Percentiles rank a stretch among this genome's conserved stretches.
These are phyloP conservation scores for Paradendryphiella salina DNA, from an alignment of 2,329 filamentous ascomycete genomes.

Conservation along the genomic window DNA sequence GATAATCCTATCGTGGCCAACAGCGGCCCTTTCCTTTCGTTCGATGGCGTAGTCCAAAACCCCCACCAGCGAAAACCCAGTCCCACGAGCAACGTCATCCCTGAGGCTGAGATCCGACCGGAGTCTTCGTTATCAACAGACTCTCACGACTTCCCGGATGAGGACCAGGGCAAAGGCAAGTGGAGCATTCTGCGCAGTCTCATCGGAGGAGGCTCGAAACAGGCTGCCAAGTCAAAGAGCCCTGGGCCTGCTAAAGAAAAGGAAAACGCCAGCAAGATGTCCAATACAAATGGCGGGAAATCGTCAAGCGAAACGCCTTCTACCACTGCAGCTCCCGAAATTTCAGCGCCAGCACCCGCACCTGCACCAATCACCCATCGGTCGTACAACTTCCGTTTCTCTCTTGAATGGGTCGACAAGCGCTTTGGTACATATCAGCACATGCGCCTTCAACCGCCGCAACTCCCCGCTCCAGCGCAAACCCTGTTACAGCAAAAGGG, in stretches of 20 bases:
- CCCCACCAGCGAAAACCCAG: constrained; percentile 41
- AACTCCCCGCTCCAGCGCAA: constrained; percentile 72
- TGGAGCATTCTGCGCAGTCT: constrained; percentile 69
- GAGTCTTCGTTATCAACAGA: constrained; percentile 36
- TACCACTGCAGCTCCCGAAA: constrained; percentile 7
- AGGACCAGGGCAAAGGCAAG: constrained; percentile 56
- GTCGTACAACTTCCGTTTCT: constrained; percentile 73
- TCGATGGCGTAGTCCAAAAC: constrained; percentile 61
- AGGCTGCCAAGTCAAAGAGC: constrained; percentile 48
- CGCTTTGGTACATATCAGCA: constrained; percentile 61
- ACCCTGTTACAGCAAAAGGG: constrained; percentile 57
- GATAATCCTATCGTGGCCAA: constrained; percentile 64
- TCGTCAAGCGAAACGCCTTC: constrained; percentile 8
- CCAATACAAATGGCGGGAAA: constrained; percentile 10
- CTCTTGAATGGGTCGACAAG: constrained; percentile 67
- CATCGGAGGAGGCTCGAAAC: constrained; percentile 55
- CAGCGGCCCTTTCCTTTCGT: constrained; percentile 62
- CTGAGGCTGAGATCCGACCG: constrained; percentile 37
- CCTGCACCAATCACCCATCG: constrained; percentile 57
- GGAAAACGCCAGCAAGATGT: constrained; percentile 23
- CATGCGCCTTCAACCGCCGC: constrained; percentile 66
- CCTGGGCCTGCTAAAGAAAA: constrained; percentile 31
- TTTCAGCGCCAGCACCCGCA: constrained; percentile 44
- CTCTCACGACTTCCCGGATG: constrained; percentile 41
- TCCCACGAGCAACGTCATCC: constrained; percentile 20